Percentiles rank a stretch among this genome's conserved stretches.
Evolutionary conservation across 225 moss, liverwort and hornwort species (phyloP).

Genomic region (Neckera pumila): DNA sequence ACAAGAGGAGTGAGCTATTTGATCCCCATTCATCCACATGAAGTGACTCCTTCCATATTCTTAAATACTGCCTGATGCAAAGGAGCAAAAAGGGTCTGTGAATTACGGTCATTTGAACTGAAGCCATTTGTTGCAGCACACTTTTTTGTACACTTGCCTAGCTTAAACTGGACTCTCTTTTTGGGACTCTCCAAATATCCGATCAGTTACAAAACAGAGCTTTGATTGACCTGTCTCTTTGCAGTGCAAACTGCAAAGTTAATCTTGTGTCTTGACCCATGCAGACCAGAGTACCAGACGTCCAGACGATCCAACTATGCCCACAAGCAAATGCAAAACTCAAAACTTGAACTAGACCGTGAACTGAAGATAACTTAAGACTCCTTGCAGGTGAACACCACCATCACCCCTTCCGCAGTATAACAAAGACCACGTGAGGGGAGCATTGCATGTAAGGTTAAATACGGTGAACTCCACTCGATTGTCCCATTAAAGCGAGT

Average conservation of each 20-base stretch:
- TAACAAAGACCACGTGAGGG: not conserved
- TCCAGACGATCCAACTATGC: not conserved
- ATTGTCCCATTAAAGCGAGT: not conserved
- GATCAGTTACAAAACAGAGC: not conserved
- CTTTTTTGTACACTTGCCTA: conserved; percentile 33
- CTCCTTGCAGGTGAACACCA: not conserved
- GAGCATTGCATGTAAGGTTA: not conserved
- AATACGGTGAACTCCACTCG: not conserved
- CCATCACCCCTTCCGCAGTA: not conserved
- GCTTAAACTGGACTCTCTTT: conserved; percentile 50
- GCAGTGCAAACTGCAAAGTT: not conserved
- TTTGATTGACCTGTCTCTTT: not conserved
- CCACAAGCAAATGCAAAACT: not conserved
- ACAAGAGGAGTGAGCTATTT: not conserved
- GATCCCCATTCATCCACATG: conserved; percentile 25
- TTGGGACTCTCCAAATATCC: conserved; percentile 56
- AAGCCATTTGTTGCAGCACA: conserved; percentile 26
- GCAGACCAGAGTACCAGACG: not conserved
- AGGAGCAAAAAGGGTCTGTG: not conserved
- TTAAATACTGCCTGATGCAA: not conserved
- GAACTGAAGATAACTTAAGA: not conserved
- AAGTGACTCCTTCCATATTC: not conserved
- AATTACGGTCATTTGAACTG: not conserved
- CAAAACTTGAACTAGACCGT: not conserved
- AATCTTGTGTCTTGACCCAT: not conserved